Percentiles rank a stretch among this genome's conserved stretches.
Evolutionary conservation across 257 asterid genomes (phyloP).

Genomic region (Forsythia suspensa): DNA sequence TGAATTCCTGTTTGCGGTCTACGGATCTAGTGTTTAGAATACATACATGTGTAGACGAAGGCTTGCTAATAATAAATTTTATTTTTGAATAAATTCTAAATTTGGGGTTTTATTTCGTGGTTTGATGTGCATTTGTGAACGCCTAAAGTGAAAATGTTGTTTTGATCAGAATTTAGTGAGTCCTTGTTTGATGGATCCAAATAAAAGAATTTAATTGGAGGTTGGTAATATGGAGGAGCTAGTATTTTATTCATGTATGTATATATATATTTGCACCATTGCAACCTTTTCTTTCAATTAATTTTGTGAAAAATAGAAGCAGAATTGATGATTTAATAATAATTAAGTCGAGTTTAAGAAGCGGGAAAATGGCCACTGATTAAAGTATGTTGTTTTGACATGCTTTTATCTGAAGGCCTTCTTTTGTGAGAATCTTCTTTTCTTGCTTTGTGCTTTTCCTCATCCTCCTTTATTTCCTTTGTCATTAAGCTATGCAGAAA

Average conservation of each 20-base stretch:
- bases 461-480: conserved; percentile 44
- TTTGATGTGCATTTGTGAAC: neutral
- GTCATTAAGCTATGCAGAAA: conserved; percentile 52
- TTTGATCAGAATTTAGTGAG: neutral
- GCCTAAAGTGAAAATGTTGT: neutral
- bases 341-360: conserved; percentile 17
- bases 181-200: neutral
- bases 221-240: neutral
- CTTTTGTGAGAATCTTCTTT: conserved; percentile 81
- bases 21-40: neutral
- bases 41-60: neutral
- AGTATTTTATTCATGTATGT: neutral
- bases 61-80: neutral
- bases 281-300: neutral
- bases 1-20: neutral
- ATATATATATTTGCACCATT: neutral
- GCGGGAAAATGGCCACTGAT: conserved; percentile 35
- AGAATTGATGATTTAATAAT: conserved; percentile 13
- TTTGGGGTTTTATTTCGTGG: neutral
- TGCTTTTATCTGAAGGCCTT: conserved; percentile 54
- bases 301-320: conserved; percentile 7
- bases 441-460: conserved; percentile 78
- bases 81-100: neutral
- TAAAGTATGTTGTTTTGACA: conserved; percentile 39
- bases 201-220: neutral